These are phyloP conservation scores for Claviceps citrina DNA, from an alignment of 2,329 filamentous ascomycete genomes.

Conservation along the genomic window DNA sequence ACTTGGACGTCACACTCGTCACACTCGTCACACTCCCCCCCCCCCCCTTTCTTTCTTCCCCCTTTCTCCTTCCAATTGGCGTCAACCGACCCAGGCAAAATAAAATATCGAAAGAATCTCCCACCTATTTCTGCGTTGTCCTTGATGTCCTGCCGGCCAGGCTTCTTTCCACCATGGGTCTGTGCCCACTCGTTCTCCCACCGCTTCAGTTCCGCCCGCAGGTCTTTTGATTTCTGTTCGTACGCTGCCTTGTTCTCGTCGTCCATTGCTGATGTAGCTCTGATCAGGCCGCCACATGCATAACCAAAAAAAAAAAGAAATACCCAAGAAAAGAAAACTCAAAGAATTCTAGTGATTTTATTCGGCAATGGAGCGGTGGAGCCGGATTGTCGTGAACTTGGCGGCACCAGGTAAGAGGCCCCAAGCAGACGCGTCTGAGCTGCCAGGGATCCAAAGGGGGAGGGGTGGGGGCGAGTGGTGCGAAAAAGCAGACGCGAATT, in stretches of 20 bases:
- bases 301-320: background rate
- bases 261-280: constrained; percentile 31
- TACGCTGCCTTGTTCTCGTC: constrained; percentile 27
- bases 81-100: too few species aligned
- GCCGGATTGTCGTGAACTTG: background rate
- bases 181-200: constrained; percentile 58
- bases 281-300: background rate
- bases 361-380: background rate
- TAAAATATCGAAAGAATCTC: constrained; percentile 5
- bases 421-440: background rate
- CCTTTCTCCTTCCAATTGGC: background rate
- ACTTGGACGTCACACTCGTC: too few species aligned
- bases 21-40: too few species aligned
- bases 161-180: constrained; percentile 50
- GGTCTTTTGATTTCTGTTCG: constrained; percentile 33
- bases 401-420: too few species aligned
- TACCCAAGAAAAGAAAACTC: background rate
- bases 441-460: too few species aligned
- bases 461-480: too few species aligned
- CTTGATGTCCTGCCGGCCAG: constrained; percentile 62
- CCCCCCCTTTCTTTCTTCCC: background rate
- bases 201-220: constrained; percentile 56
- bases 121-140: constrained; percentile 54
- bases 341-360: too few species aligned
- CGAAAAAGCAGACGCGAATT: too few species aligned